A percentile compares a stretch with the other conserved stretches of the same genome.
phyloP scores from a whole-genome alignment of 73 alveolate genomes.

The Symbiodinium pilosum region DNA sequence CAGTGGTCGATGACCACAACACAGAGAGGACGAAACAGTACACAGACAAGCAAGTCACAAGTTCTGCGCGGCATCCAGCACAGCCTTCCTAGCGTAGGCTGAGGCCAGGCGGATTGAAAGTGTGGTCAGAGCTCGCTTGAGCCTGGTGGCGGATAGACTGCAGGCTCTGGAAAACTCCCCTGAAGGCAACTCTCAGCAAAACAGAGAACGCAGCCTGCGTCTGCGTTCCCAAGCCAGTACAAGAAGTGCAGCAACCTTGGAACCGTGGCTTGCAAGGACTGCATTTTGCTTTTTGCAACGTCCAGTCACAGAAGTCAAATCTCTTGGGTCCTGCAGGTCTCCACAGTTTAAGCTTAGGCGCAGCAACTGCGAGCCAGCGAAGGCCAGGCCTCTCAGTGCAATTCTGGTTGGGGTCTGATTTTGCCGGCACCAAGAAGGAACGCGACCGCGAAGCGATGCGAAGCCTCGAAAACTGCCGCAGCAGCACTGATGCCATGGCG shows the following conservation, averaged over 20 bases:
- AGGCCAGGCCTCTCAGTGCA: conserved; percentile 14
- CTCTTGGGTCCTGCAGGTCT: background rate
- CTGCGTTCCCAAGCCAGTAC: background rate
- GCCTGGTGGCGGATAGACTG: background rate
- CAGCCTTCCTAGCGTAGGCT: background rate
- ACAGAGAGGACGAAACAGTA: background rate
- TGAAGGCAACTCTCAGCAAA: background rate
- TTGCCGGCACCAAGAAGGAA: no score
- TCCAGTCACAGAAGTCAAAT: no score
- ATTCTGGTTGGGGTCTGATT: no score
- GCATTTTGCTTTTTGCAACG: no score
- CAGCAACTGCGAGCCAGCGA: background rate
- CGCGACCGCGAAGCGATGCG: no score
- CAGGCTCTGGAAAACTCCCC: no score
- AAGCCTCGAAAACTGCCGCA: no score
- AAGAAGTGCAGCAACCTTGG: background rate
- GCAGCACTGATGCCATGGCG: no score
- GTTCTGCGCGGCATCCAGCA: background rate
- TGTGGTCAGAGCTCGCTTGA: background rate
- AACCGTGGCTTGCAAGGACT: no score
- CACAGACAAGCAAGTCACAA: background rate
- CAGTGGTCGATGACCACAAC: no score
- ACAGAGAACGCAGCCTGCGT: background rate
- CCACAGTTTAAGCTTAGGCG: background rate
- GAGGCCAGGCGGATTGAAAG: background rate